Base-by-base conservation (phyloP, 345 rosid species). In the Pugionium cornutum region DNA sequence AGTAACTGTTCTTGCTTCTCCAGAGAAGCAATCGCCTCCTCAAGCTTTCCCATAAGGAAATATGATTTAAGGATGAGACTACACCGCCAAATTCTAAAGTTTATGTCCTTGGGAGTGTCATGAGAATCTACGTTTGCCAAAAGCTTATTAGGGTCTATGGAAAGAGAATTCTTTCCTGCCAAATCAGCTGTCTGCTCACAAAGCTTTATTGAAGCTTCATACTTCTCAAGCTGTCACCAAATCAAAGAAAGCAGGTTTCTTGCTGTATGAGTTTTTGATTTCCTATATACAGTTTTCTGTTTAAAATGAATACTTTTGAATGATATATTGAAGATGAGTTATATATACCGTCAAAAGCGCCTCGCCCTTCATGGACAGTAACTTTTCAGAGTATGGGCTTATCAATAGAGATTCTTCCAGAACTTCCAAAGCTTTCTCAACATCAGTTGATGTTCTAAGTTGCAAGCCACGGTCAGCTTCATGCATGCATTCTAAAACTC, bases 41-140 rank as follows among this genome's bases (percentile, higher is more conserved):
- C 99, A 58, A 91, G 92, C 83, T 63, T 88, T 79, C 99, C 99
- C 66, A 87, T 79, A 52, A 82, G 69, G 77, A 90, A 89, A 70
- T 85, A 81, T 53, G 97, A 94, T 71, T 81, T 88, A 69, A 89
- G 77, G 63, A 80, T 81, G 70, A 86, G 61, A 59, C 71, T 58
- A 65, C 82, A 82, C 45, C 87, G 84, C 99, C 96, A 94, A 53
- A 81, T 52, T 78, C 78, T 76, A 59, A 79, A 84, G 49, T 76
- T 76, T 26, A 76, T 62, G 63, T 76, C 85, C 68, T 73, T 78
- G 32, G 73, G 53, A 72, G 59, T 57, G 69, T 68, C 83, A 67
- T 69, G 63, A 64, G 68, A 44, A 75, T 81, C 89, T 32, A 44
- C 37, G 76, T 80, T 66, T 33, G 74, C 57, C 48, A 57, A 67